Percentiles rank a stretch among this genome's conserved stretches.
phyloP scores from a whole-genome alignment of 352 stramenopile genomes.

The Nothophytophthora sp. region DNA sequence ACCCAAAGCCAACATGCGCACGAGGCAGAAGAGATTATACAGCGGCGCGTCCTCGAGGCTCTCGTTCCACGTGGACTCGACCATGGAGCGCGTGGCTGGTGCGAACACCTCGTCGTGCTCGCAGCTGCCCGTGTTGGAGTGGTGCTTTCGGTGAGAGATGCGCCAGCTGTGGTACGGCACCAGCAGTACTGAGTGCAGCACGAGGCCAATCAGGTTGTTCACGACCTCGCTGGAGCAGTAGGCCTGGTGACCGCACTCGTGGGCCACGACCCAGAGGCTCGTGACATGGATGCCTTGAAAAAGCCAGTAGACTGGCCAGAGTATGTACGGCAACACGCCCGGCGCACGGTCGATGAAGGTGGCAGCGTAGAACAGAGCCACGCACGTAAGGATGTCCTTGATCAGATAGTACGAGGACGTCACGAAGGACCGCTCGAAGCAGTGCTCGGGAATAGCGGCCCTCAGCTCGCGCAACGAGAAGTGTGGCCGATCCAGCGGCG shows the following conservation, averaged over 20 bases:
- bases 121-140: conserved; percentile 95
- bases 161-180: conserved; percentile 99
- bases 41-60: conserved; percentile 94
- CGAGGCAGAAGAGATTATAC: conserved; percentile 94
- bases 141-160: conserved; percentile 95
- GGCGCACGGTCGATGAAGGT: conserved; percentile 58
- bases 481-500: conserved; percentile 80
- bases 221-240: conserved; percentile 94
- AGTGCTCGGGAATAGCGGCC: conserved; percentile 93
- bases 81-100: conserved; percentile 81
- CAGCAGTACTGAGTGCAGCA: conserved; percentile 96
- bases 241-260: conserved; percentile 98
- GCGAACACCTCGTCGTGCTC: conserved; percentile 99
- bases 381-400: conserved; percentile 91
- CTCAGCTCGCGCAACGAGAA: conserved; percentile 91
- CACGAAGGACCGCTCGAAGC: conserved; percentile 95
- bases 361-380: conserved; percentile 88
- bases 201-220: conserved; percentile 96
- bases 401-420: conserved; percentile 92
- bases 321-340: conserved; percentile 52
- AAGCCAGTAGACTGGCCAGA: conserved; percentile 97
- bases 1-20: conserved; percentile 93
- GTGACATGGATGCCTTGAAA: conserved; percentile 97
- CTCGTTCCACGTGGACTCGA: conserved; percentile 55
- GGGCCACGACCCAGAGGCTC: conserved; percentile 96